Evolutionary conservation across 148 eudicot species (phyloP).

Genomic region (Chenopodium suecicum): DNA sequence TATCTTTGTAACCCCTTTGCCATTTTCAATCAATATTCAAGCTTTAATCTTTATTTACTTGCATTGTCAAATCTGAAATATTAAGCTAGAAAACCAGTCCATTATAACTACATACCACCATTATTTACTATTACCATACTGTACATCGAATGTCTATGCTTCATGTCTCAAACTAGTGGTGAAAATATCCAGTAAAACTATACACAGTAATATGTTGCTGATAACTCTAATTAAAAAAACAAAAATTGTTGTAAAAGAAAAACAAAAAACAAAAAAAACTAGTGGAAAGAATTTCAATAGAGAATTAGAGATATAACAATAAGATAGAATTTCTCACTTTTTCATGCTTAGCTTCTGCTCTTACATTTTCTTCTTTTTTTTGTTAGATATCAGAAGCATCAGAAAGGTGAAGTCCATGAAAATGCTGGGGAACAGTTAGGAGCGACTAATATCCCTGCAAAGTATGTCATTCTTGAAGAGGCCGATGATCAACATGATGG

Average conservation of each 20-base stretch:
- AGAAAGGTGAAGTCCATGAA: slow-evolving; percentile 46
- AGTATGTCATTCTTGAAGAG: slow-evolving; percentile 91
- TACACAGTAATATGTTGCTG: background rate
- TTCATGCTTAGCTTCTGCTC: background rate
- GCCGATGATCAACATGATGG: slow-evolving; percentile 61
- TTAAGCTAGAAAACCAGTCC: too few species aligned
- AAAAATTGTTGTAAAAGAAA: too few species aligned
- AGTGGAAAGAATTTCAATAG: background rate
- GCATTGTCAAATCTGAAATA: too few species aligned
- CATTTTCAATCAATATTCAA: too few species aligned
- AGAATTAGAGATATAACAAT: background rate
- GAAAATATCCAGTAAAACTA: background rate
- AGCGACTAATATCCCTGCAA: slow-evolving; percentile 44
- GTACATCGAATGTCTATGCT: background rate
- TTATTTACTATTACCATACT: background rate
- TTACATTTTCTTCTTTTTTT: slow-evolving; percentile 2
- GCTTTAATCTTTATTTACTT: too few species aligned
- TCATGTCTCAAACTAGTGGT: background rate
- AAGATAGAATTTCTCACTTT: slow-evolving; percentile 1
- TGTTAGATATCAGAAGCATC: slow-evolving; percentile 70
- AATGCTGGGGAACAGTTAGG: slow-evolving; percentile 29
- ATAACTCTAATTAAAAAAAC: background rate
- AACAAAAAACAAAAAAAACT: too few species aligned
- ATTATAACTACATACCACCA: background rate
- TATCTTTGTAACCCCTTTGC: too few species aligned